Conservation (phyloP, 371 early-diverging fungal species). For the Paramicrosporidium saccamoebae region DNA sequence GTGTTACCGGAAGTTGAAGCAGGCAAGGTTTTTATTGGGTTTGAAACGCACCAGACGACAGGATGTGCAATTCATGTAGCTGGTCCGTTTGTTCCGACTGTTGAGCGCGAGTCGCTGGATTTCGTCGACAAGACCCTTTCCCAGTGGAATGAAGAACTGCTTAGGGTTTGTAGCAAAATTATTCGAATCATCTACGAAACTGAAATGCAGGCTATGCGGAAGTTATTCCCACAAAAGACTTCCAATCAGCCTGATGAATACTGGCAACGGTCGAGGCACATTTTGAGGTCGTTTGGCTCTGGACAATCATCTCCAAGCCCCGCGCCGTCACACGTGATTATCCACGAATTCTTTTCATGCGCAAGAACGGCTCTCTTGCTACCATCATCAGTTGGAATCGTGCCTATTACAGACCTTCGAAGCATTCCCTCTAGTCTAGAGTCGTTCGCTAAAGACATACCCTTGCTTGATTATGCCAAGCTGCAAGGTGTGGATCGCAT, state of each 20-base stretch:
- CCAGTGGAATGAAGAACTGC: constrained; percentile 46
- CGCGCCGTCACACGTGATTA: constrained; percentile 19
- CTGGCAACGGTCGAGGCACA: constrained; percentile 9
- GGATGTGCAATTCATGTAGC: constrained; percentile 49
- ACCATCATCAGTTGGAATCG: constrained; percentile 26
- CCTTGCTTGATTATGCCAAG: constrained; percentile 2
- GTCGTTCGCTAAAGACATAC: constrained; percentile 7
- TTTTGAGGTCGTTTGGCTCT: constrained; percentile 19
- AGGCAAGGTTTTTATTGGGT: constrained; percentile 58
- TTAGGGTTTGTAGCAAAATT: constrained; percentile 29
- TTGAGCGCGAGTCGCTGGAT: constrained; percentile 59
- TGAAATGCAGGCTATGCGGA: constrained; percentile 13
- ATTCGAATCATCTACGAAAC: constrained; percentile 39
- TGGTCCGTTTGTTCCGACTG: constrained; percentile 57
- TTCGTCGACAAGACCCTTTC: constrained; percentile 52
- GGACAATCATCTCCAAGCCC: constrained; percentile 36
- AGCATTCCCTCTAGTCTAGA: constrained; percentile 12
- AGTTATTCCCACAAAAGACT: constrained; percentile 3
- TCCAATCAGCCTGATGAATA: not conserved
- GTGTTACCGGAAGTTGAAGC: constrained; percentile 32
- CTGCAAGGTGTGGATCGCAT: constrained; percentile 1
- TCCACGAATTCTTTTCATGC: constrained; percentile 14
- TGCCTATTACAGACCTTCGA: constrained; percentile 12
- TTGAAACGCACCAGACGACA: constrained; percentile 65
- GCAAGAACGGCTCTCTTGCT: constrained; percentile 12